Conservation (phyloP, 176 grass and related monocot species). For the Musa beccarii region DNA sequence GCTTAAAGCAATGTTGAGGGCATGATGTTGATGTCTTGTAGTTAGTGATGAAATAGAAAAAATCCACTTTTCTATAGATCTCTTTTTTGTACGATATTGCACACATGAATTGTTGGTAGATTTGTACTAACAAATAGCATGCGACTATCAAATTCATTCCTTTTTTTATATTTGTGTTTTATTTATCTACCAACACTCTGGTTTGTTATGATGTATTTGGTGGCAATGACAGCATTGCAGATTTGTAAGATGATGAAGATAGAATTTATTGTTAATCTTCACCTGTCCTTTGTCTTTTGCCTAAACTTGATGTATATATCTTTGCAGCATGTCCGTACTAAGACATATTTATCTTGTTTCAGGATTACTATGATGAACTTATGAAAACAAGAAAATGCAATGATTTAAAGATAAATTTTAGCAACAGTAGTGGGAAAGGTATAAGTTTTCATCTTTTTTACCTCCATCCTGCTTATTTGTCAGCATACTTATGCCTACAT, state of each 20-base stretch:
- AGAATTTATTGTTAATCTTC: not conserved
- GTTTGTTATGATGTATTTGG: too few species aligned
- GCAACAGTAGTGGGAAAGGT: slow-evolving; percentile 71
- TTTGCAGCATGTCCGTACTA: not conserved
- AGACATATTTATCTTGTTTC: slow-evolving; percentile 8
- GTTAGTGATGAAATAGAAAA: not conserved
- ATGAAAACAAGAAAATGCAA: slow-evolving; percentile 45
- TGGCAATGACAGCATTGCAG: too few species aligned
- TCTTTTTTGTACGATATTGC: not conserved
- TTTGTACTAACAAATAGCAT: too few species aligned
- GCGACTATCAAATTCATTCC: too few species aligned
- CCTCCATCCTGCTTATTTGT: not conserved
- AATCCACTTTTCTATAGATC: not conserved
- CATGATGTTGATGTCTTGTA: not conserved
- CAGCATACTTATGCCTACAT: not conserved
- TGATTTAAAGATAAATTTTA: slow-evolving; percentile 49
- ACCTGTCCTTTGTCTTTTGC: not conserved
- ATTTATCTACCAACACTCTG: too few species aligned
- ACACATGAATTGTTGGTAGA: too few species aligned
- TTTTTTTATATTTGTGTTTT: too few species aligned
- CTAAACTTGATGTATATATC: not conserved
- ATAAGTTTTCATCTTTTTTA: not conserved
- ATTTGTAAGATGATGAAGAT: too few species aligned
- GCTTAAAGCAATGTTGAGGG: not conserved
- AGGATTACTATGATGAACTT: slow-evolving; percentile 68